These are phyloP conservation scores for Trametes cubensis DNA, from an alignment of 768 basidiomycete species.

Conservation along the genomic window DNA sequence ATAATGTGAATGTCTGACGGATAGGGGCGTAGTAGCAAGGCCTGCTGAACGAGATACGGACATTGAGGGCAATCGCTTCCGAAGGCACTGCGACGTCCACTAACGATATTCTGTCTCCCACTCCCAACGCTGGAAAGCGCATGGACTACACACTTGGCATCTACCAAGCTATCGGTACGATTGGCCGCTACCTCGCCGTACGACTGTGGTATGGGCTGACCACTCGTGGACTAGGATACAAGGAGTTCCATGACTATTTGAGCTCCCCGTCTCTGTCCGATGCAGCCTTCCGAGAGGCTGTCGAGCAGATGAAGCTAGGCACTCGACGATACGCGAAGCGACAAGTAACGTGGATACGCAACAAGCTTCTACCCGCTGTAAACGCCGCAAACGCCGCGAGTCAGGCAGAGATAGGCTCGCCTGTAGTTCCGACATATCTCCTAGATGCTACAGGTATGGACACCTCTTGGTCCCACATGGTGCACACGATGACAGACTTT, in stretches of 20 bases:
- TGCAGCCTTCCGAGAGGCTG: constrained; percentile 52
- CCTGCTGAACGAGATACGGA: constrained; percentile 75
- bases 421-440: constrained; percentile 53
- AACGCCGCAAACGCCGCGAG: constrained; percentile 45
- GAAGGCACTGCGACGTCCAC: neutral
- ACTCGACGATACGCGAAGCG: constrained; percentile 91
- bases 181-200: neutral
- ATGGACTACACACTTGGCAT: constrained; percentile 82
- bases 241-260: constrained; percentile 80
- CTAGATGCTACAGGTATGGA: constrained; percentile 68
- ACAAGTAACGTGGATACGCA: constrained; percentile 90
- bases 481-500: neutral
- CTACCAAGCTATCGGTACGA: constrained; percentile 89
- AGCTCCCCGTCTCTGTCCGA: constrained; percentile 41
- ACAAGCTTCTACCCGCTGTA: constrained; percentile 81
- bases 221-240: constrained; percentile 69
- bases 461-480: neutral
- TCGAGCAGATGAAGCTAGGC: constrained; percentile 81
- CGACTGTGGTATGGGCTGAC: too few relatives aligned
- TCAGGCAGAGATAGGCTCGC: constrained; percentile 25
- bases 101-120: neutral
- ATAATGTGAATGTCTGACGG: neutral
- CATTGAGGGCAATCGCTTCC: constrained; percentile 42
- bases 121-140: neutral
- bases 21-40: constrained; percentile 55